phyloP scores from a whole-genome alignment of 2,329 filamentous ascomycete genomes.

The Juglanconis sp. region DNA sequence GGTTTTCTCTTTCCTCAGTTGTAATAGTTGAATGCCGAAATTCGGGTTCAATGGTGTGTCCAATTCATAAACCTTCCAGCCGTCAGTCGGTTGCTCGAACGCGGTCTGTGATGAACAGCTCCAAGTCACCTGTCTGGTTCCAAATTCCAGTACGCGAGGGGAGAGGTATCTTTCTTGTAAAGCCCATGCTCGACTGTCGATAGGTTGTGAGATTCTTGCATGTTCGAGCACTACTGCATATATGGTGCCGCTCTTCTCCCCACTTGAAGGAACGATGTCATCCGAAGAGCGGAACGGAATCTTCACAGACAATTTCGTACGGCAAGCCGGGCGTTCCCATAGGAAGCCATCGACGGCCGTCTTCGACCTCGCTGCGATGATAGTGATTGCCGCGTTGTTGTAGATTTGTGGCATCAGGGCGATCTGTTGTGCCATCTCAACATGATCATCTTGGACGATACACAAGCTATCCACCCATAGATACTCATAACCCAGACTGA shows the following conservation, averaged over 20 bases:
- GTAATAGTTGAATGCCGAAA: background rate
- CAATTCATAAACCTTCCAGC: background rate
- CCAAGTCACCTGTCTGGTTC: background rate
- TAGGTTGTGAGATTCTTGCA: background rate
- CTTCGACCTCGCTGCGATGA: background rate
- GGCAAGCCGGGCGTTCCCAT: background rate
- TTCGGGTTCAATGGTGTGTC: background rate
- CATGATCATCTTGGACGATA: background rate
- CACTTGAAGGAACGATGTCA: too few species aligned
- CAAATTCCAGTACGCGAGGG: background rate
- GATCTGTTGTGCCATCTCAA: background rate
- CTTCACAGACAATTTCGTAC: background rate
- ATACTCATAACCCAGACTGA: background rate
- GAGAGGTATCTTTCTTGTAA: background rate
- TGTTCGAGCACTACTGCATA: background rate
- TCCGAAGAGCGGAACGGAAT: background rate
- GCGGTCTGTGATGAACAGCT: background rate
- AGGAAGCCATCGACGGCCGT: background rate
- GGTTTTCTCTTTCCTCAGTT: background rate
- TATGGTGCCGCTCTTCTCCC: background rate
- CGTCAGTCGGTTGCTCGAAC: background rate
- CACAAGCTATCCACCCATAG: slow-evolving; percentile 7
- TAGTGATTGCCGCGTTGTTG: background rate
- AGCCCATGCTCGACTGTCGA: background rate
- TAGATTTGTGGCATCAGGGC: background rate